phyloP scores from a whole-genome alignment of 768 basidiomycete genomes.

The Amylocystis lapponica region DNA sequence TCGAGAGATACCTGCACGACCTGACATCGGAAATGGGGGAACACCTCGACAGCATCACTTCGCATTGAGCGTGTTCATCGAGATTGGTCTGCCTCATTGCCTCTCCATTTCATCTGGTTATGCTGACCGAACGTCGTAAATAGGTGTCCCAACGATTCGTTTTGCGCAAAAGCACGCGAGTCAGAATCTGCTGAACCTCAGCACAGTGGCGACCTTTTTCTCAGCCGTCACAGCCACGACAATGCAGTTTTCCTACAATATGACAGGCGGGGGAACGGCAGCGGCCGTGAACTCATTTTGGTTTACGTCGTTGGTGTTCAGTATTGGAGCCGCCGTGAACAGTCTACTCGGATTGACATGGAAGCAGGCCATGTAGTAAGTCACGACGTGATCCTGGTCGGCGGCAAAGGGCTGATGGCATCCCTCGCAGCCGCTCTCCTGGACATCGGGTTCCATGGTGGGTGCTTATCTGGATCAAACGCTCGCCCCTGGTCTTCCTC shows the following conservation, averaged over 20 bases:
- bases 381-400: constrained; percentile 9
- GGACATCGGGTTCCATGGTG: constrained; percentile 77
- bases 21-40: constrained; percentile 70
- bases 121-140: not conserved
- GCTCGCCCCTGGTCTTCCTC: constrained; percentile 77
- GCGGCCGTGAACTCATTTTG: constrained; percentile 66
- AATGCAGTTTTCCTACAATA: constrained; percentile 58
- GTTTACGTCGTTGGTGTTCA: constrained; percentile 73
- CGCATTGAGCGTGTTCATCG: constrained; percentile 68
- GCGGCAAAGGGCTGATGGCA: constrained; percentile 14
- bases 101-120: not conserved
- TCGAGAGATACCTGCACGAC: constrained; percentile 71
- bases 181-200: constrained; percentile 64
- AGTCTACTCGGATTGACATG: constrained; percentile 71
- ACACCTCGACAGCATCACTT: constrained; percentile 63
- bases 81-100: constrained; percentile 42
- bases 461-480: constrained; percentile 84
- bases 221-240: constrained; percentile 71
- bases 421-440: constrained; percentile 53
- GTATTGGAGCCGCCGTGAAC: constrained; percentile 73
- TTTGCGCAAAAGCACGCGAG: constrained; percentile 65
- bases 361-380: constrained; percentile 82
- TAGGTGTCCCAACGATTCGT: constrained; percentile 71
- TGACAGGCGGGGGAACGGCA: constrained; percentile 31
- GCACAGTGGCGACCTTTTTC: constrained; percentile 75